Percentiles rank a stretch among this genome's conserved stretches.
Conservation (phyloP, 495 filamentous ascomycete genomes). For the Lasiosphaeria hispida region DNA sequence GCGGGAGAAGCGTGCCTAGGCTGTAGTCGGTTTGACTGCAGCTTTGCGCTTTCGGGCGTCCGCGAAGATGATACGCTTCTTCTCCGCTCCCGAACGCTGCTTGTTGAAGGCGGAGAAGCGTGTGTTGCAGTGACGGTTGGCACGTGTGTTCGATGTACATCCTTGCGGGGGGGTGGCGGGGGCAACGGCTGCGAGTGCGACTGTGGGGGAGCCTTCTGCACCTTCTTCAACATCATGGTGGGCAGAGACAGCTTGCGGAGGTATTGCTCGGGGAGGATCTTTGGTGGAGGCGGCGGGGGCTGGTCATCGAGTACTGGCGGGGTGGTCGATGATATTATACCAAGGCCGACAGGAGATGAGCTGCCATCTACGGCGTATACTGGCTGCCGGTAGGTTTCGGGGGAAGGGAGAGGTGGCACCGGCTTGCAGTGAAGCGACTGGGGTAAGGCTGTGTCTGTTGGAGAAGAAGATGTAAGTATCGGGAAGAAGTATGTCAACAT, state of each 20-base stretch:
- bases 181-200: constrained; percentile 11
- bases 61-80: neutral
- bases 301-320: neutral
- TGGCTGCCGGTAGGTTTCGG: neutral
- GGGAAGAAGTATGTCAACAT: constrained; percentile 17
- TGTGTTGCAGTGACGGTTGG: constrained; percentile 17
- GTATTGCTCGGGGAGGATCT: constrained; percentile 1
- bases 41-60: constrained; percentile 11
- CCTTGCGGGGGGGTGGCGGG: neutral
- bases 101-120: constrained; percentile 1
- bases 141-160: too few species aligned
- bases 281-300: constrained; percentile 12
- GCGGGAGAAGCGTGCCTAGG: constrained; percentile 24
- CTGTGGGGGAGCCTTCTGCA: constrained; percentile 18
- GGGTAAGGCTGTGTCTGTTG: constrained; percentile 2
- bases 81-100: neutral
- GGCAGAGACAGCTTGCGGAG: constrained; percentile 9
- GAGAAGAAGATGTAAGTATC: constrained; percentile 18
- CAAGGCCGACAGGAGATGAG: neutral
- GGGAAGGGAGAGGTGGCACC: neutral
- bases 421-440: constrained; percentile 19
- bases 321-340: neutral
- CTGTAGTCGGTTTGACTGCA: constrained; percentile 31
- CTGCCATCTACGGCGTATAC: neutral
- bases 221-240: constrained; percentile 21